phyloP scores from a whole-genome alignment of 148 eudicot genomes.

The Vaccinium corymbosum region DNA sequence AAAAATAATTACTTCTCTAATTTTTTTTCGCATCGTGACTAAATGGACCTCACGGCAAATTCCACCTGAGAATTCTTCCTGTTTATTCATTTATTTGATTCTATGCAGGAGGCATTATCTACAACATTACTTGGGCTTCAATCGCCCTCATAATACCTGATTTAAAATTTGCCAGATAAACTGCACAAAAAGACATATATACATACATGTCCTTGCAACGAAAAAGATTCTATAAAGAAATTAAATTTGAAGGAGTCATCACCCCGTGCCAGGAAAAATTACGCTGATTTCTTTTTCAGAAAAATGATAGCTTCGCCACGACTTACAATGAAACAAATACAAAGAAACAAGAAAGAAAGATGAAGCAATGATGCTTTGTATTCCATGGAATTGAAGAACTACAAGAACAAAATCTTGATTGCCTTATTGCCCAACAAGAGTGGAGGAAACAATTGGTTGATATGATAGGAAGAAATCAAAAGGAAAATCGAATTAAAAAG shows the following conservation, averaged over 20 bases:
- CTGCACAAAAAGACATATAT: background rate
- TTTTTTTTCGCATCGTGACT: background rate
- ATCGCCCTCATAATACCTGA: background rate
- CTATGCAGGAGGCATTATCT: background rate
- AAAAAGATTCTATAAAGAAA: background rate
- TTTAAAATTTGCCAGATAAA: background rate
- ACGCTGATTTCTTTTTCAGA: background rate
- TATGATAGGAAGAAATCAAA: background rate
- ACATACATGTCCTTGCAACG: background rate
- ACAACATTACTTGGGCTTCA: background rate
- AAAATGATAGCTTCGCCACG: background rate
- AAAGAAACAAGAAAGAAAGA: background rate
- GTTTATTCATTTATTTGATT: background rate
- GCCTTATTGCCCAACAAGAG: too few species aligned
- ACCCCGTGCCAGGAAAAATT: background rate
- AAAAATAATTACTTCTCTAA: background rate
- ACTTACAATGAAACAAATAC: background rate
- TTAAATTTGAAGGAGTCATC: background rate
- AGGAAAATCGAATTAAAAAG: background rate
- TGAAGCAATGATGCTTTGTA: background rate
- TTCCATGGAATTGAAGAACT: background rate
- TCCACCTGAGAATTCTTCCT: background rate
- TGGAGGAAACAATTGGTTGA: background rate
- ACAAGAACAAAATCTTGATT: background rate
- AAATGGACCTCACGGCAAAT: background rate